A percentile compares a stretch with the other conserved stretches of the same genome.
phyloP scores from a whole-genome alignment of 805 yeast genomes.

The Starmera caribaea region DNA sequence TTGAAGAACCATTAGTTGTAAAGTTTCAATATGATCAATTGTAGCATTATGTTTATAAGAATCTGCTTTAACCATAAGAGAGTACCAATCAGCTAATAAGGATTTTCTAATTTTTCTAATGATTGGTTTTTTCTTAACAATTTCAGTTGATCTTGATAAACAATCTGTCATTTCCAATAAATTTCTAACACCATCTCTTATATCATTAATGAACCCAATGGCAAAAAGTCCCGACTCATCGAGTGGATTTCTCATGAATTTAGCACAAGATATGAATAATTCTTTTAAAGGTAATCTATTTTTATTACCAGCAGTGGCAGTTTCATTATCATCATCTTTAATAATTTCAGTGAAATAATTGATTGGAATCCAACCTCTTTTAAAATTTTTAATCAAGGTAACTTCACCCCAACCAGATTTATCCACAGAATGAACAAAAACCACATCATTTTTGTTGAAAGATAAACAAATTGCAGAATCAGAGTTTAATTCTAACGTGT shows the following conservation, averaged over 20 bases:
- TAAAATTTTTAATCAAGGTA: constrained; percentile 49
- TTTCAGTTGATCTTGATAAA: constrained; percentile 61
- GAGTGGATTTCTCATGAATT: constrained; percentile 55
- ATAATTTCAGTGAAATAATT: constrained; percentile 53
- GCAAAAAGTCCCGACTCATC: constrained; percentile 30
- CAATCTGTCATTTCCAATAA: constrained; percentile 62
- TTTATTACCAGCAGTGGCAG: not conserved
- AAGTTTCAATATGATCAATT: constrained; percentile 45
- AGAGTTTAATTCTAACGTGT: constrained; percentile 49
- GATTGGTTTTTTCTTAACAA: constrained; percentile 52
- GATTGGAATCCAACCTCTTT: constrained; percentile 82
- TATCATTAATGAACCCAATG: constrained; percentile 37
- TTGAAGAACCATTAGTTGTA: constrained; percentile 56
- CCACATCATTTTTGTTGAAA: constrained; percentile 58
- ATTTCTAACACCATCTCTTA: constrained; percentile 63
- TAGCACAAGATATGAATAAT: constrained; percentile 54
- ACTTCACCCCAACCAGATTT: constrained; percentile 88
- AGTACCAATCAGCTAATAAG: constrained; percentile 73
- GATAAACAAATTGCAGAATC: constrained; percentile 69
- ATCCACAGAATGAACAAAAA: constrained; percentile 70
- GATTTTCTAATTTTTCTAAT: constrained; percentile 59
- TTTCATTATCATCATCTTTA: constrained; percentile 9
- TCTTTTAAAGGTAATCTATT: constrained; percentile 44
- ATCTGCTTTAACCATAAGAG: constrained; percentile 65
- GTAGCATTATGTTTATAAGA: constrained; percentile 59